Conservation (phyloP, 129 eudicot species). For the Silybum marianum region DNA sequence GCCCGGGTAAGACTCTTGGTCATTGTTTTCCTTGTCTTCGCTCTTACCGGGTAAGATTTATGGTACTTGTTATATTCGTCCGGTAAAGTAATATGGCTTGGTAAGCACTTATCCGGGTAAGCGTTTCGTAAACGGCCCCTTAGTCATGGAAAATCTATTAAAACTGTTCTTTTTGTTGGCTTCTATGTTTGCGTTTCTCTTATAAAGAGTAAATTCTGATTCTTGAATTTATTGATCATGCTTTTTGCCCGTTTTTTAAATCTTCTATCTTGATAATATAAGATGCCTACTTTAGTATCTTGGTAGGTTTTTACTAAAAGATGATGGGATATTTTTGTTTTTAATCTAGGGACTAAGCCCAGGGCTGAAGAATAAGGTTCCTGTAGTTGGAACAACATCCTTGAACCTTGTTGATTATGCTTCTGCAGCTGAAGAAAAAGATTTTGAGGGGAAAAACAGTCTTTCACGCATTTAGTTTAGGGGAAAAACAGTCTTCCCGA, state of each 20-base stretch:
- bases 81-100: no score
- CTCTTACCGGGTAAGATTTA: no score
- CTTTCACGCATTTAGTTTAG: no score
- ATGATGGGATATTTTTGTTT: neutral
- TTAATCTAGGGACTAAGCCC: constrained; percentile 49
- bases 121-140: no score
- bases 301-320: neutral
- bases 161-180: neutral
- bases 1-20: no score
- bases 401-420: constrained; percentile 81
- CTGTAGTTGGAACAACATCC: constrained; percentile 50
- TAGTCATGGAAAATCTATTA: neutral
- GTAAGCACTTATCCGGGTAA: no score
- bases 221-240: neutral
- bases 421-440: constrained; percentile 50
- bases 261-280: neutral
- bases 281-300: neutral
- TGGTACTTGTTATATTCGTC: no score
- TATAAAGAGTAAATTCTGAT: neutral
- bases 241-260: neutral
- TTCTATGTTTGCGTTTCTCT: neutral
- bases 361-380: constrained; percentile 61
- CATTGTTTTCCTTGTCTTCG: no score
- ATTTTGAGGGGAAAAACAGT: no score
- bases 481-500: no score